Evolutionary conservation across 805 yeast species (phyloP).

Genomic region (Pichia phayaonensis): DNA sequence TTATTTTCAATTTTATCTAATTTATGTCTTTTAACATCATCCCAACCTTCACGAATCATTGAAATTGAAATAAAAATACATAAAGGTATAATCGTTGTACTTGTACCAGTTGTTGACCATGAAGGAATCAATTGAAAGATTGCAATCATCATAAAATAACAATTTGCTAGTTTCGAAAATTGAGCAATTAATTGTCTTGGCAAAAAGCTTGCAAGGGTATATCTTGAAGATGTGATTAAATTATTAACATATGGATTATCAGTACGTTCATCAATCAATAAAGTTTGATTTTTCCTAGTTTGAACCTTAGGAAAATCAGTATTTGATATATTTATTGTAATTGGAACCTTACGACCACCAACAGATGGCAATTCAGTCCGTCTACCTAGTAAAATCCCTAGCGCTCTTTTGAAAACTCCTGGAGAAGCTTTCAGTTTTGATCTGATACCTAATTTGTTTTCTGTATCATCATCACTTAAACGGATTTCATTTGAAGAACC

Average conservation of each 20-base stretch:
- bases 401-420: neutral
- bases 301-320: slow-evolving; percentile 25
- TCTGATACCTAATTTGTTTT: neutral
- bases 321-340: slow-evolving; percentile 37
- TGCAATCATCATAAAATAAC: slow-evolving; percentile 84
- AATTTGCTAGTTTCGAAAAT: slow-evolving; percentile 86
- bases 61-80: slow-evolving; percentile 82
- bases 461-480: neutral
- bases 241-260: slow-evolving; percentile 56
- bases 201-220: slow-evolving; percentile 68
- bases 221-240: slow-evolving; percentile 77
- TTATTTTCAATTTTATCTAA: slow-evolving; percentile 83
- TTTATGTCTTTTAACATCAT: slow-evolving; percentile 81
- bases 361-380: slow-evolving; percentile 44
- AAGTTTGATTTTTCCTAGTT: slow-evolving; percentile 22
- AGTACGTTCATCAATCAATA: slow-evolving; percentile 64
- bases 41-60: slow-evolving; percentile 87
- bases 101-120: slow-evolving; percentile 96
- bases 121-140: slow-evolving; percentile 92
- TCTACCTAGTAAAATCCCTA: slow-evolving; percentile 34
- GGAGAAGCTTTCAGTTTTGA: neutral
- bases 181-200: slow-evolving; percentile 89
- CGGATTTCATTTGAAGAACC: neutral
- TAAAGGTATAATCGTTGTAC: slow-evolving; percentile 87
- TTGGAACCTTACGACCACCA: slow-evolving; percentile 72